Base-by-base conservation (phyloP, 75 land plant species). In the Gnetum montanum region DNA sequence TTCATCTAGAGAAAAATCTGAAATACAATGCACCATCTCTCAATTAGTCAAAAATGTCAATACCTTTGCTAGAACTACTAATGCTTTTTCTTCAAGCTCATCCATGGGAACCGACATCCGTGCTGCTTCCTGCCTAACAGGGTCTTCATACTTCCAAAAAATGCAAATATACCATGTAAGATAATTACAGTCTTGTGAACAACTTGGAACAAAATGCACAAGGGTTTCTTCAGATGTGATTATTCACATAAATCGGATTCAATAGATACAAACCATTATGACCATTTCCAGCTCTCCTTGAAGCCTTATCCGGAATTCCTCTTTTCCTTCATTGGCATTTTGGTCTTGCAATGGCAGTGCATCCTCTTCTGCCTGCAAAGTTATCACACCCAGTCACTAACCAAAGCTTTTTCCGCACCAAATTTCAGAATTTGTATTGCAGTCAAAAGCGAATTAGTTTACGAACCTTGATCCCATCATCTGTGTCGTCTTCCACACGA, bases 81-180 rank as follows among this genome's bases (percentile, higher is more conserved):
- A 34, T 27, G 97, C 83, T 60, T 87, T 84, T 71, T 92, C 97
- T 48, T 92, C 86, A 44, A 92, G 71, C 31, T 78, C 80, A 43
- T 81, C 86, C n/a, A 76, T 44, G 26, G 82, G 75, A 31, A 91
- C 83, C 8, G 85, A 58, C 24, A 68, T 71, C 13, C 83, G 61
- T 28, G 97, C 93, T 24, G 74, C 77, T 23, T 78, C 85, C 37
- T 84, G 93, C 15, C 81, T 68, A 10, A 49, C 15, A 0, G 72
- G 70, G 57, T 92, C 97, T 46, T 92, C 88, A 73, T 87, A 87
- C 93, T 83, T 37, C 56, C 63, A 33, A 34, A 23, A 19, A 40
- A n/a, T n/a, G n/a, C n/a, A n/a, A n/a, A n/a, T n/a, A n/a, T n/a
- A n/a, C n/a, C n/a, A n/a, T n/a, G n/a, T n/a, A n/a, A n/a, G n/a